A percentile compares a stretch with the other conserved stretches of the same genome.
Conservation (phyloP, 2,329 filamentous ascomycete genomes). For the Claviceps paspali region DNA sequence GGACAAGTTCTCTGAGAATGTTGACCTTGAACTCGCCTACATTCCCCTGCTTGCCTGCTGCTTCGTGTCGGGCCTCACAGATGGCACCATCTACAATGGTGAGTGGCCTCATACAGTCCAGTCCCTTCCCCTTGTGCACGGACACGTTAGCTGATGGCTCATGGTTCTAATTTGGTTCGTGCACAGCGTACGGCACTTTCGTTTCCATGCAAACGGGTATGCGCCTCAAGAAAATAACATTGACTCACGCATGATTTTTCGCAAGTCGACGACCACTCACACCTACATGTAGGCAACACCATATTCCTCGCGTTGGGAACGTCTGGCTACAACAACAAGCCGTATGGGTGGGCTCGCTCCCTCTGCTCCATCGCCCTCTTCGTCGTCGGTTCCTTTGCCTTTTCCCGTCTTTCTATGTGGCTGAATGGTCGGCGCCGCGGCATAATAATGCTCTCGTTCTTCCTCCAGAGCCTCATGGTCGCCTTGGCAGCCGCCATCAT, state of each 20-base stretch:
- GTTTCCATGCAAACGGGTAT: conserved; percentile 25
- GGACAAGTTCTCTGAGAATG: conserved; percentile 6
- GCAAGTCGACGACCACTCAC: neutral
- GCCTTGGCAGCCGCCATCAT: conserved; percentile 36
- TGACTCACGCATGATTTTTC: neutral
- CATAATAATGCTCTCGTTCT: conserved; percentile 32
- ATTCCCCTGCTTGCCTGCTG: conserved; percentile 18
- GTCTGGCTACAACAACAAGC: conserved; percentile 31
- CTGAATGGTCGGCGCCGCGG: conserved; percentile 17
- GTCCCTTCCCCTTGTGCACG: too few relatives aligned
- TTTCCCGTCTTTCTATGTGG: conserved; percentile 17
- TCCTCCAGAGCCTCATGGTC: conserved; percentile 35
- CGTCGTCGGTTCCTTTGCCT: conserved; percentile 34
- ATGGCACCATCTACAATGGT: conserved; percentile 24
- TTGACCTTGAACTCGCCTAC: conserved; percentile 13
- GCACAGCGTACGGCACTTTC: conserved; percentile 11
- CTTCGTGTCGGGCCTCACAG: conserved; percentile 23
- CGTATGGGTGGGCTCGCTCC: conserved; percentile 33
- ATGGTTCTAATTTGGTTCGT: neutral
- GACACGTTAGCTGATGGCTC: neutral
- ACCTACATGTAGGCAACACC: conserved; percentile 34
- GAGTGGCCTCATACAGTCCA: neutral
- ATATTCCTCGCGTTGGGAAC: conserved; percentile 47
- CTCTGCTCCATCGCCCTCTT: conserved; percentile 38
- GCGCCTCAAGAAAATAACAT: neutral